phyloP scores from a whole-genome alignment of 176 grass and related monocot species.

The Bromus sterilis region DNA sequence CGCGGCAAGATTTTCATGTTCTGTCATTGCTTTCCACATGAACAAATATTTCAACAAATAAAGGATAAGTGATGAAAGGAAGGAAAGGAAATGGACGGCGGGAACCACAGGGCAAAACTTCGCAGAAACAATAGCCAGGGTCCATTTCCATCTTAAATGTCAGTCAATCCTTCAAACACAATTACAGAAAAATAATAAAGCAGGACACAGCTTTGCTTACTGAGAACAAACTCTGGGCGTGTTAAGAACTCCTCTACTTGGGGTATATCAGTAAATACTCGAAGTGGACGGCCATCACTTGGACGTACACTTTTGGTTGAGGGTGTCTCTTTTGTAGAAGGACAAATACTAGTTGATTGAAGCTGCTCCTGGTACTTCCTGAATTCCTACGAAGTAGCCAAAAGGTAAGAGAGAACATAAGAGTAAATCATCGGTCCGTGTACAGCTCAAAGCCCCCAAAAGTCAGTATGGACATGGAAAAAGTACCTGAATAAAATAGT shows the following conservation, averaged over 20 bases:
- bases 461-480: neutral
- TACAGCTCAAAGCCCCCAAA: neutral
- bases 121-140: neutral
- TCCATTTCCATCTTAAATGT: neutral
- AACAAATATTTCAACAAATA: neutral
- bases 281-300: constrained; percentile 48
- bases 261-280: constrained; percentile 83
- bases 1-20: neutral
- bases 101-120: neutral
- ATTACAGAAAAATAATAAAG: neutral
- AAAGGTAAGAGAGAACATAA: constrained; percentile 5
- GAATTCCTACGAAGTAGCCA: constrained; percentile 53
- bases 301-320: constrained; percentile 42
- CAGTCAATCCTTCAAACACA: neutral
- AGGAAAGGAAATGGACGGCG: neutral
- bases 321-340: constrained; percentile 1
- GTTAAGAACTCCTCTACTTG: constrained; percentile 90
- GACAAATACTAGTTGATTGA: constrained; percentile 43
- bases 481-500: constrained; percentile 83
- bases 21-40: neutral
- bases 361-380: constrained; percentile 64
- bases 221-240: constrained; percentile 83
- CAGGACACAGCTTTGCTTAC: constrained; percentile 38
- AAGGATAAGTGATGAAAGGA: neutral
- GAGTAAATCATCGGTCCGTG: neutral